Conservation (phyloP, 2,329 filamentous ascomycete species). For the Pestalotiopsis sp. region DNA sequence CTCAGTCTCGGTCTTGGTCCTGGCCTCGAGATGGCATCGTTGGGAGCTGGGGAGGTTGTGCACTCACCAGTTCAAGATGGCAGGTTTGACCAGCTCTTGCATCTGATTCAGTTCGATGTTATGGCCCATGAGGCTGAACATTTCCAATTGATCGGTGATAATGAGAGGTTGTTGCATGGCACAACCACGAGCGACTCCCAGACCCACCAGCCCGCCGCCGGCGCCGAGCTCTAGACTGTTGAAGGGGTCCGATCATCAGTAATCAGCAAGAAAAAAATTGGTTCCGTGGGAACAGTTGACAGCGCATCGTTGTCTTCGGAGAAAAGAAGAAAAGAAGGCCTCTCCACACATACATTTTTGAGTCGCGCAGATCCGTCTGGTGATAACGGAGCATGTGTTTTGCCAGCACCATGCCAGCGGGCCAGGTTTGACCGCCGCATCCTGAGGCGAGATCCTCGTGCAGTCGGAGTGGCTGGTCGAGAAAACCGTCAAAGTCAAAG, state of each 20-base stretch:
- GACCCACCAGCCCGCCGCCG: slow-evolving; percentile 83
- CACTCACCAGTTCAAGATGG: slow-evolving; percentile 79
- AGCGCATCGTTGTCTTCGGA: not conserved
- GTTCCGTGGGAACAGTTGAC: slow-evolving; percentile 1
- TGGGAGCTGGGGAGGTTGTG: not conserved
- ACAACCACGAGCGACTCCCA: slow-evolving; percentile 62
- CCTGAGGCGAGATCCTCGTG: slow-evolving; percentile 86
- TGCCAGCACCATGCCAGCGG: slow-evolving; percentile 84
- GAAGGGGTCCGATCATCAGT: not conserved
- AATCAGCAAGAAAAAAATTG: slow-evolving; percentile 4
- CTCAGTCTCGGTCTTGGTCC: not conserved
- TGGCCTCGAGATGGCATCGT: not conserved
- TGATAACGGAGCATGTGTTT: slow-evolving; percentile 84
- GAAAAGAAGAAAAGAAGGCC: not conserved
- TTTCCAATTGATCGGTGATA: slow-evolving; percentile 86
- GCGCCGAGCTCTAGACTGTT: slow-evolving; percentile 78
- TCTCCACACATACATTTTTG: slow-evolving; percentile 70
- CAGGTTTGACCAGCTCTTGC: slow-evolving; percentile 62
- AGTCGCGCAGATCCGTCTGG: slow-evolving; percentile 60
- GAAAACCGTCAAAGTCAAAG: slow-evolving; percentile 73
- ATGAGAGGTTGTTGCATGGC: slow-evolving; percentile 61
- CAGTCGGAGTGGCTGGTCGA: slow-evolving; percentile 71
- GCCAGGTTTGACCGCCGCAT: slow-evolving; percentile 94
- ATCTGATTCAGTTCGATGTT: slow-evolving; percentile 86
- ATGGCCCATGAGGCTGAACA: slow-evolving; percentile 82